Evolutionary conservation across 352 stramenopile genomes (phyloP), one percentile per base, ranked within the genome.

Genomic region (Globisporangium paroecandrum): DNA sequence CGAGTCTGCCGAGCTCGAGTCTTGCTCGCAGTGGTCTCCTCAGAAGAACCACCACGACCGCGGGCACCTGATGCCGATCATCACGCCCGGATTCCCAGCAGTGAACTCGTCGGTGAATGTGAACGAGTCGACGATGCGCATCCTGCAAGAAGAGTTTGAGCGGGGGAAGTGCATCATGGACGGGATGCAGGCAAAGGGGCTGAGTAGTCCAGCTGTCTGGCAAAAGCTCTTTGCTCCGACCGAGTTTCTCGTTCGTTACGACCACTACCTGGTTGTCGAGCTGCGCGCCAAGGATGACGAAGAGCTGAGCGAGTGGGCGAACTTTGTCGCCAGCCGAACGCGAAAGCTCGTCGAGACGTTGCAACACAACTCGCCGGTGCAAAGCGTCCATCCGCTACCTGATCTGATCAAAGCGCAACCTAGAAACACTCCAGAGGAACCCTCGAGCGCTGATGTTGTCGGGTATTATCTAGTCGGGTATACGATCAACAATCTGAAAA

Each of bases 31-130:
- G 69, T 96, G 89, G 89, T 81, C 79, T 65, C 89, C 89, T 9
- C 73, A 80, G 18, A 77, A 82, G 51, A 91, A 94, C 69, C 78
- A 86, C 58, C 83, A 90, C 69, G 87, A 96, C 65, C 87, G 87
- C 20, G 76, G 76, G 4, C 89, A 96, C 62, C 69, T 93, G 43
- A 95, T 96, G 89, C 89, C 87, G 43, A 95, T 96, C 66, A 89
- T 96, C 66, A 95, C 89, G 34, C 89, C 89, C 0, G 89, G 87
- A 22, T 96, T 89, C 64, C 87, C 89, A 7, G 78, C 84, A 4
- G 82, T 93, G 49, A 96, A 96, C 76, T 91, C 89, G 53, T 81
- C 87, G 1, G 84, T 93, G 24, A 95, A 94, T 64, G 89, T 96
- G 9, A 95, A 90, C 51, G 34, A 77, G 32, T 93, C 89, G 54